A percentile compares a stretch with the other conserved stretches of the same genome.
Evolutionary conservation across 495 filamentous ascomycete species (phyloP).

Genomic region (Usnea hakonensis): DNA sequence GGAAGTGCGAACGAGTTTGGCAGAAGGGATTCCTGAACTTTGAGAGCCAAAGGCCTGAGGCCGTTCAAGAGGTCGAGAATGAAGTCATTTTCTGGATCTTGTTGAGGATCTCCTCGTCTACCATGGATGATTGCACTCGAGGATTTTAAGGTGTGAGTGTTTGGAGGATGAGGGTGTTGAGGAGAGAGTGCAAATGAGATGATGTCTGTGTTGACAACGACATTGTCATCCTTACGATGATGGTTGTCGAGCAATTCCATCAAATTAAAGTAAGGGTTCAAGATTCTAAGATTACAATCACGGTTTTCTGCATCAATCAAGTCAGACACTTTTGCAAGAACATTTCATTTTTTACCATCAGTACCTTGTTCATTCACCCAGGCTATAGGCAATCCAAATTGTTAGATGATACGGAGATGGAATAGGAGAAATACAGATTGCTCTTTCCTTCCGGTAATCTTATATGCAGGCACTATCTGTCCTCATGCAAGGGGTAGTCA

Average conservation of each 20-base stretch:
- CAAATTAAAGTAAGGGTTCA: not conserved
- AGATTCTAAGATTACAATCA: not conserved
- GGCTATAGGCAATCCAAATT: no score
- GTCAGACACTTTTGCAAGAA: not conserved
- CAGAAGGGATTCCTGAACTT: conserved; percentile 14
- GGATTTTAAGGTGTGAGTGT: not conserved
- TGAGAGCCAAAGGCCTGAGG: conserved; percentile 13
- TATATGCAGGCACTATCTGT: not conserved
- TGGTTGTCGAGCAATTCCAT: not conserved
- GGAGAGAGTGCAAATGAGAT: not conserved
- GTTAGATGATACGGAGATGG: not conserved
- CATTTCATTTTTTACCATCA: not conserved
- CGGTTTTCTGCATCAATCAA: not conserved
- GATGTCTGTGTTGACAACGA: not conserved
- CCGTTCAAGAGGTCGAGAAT: conserved; percentile 13
- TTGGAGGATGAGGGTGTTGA: conserved; percentile 4
- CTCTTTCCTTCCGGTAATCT: not conserved
- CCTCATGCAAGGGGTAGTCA: not conserved
- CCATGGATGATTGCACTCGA: not conserved
- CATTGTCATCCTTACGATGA: not conserved
- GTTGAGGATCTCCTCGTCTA: not conserved
- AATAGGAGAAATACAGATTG: not conserved
- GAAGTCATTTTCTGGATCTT: not conserved
- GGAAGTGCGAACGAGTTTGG: not conserved
- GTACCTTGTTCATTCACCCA: not conserved